phyloP scores from a whole-genome alignment of 108 stramenopile species.

The Pseudonitzschia multistriata region DNA sequence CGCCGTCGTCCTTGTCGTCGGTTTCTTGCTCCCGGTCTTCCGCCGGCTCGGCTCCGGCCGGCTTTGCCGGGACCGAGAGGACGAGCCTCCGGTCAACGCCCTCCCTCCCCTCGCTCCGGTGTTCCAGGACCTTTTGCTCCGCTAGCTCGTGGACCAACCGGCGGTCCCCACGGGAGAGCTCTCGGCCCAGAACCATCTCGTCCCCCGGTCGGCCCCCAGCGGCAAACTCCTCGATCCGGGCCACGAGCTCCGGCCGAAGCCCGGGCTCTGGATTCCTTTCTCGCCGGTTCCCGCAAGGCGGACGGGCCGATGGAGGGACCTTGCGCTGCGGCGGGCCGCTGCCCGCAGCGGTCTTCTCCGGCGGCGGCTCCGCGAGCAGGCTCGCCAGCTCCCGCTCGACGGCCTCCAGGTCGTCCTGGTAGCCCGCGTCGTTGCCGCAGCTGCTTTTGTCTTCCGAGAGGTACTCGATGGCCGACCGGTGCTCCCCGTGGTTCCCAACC shows the following conservation, averaged over 20 bases:
- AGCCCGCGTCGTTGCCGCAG: background rate
- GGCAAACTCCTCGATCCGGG: constrained; percentile 46
- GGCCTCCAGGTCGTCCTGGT: constrained; percentile 34
- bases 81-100: constrained; percentile 45
- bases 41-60: background rate
- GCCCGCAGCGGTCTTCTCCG: background rate
- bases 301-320: background rate
- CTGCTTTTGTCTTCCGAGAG: background rate
- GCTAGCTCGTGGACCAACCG: constrained; percentile 62
- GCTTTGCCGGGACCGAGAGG: constrained; percentile 38
- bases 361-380: constrained; percentile 14
- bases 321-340: background rate
- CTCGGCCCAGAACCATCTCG: constrained; percentile 37
- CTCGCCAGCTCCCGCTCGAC: constrained; percentile 37
- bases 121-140: constrained; percentile 46
- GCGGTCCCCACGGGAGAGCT: constrained; percentile 50
- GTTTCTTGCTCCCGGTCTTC: background rate
- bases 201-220: constrained; percentile 47
- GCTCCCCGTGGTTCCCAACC: constrained; percentile 78
- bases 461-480: constrained; percentile 70
- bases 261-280: background rate
- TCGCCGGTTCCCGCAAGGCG: background rate
- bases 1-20: background rate
- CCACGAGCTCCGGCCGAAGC: constrained; percentile 43
- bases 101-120: constrained; percentile 45